These are phyloP conservation scores for Torulaspora microellipsoides DNA, from an alignment of 805 yeast genomes.

Conservation along the genomic window DNA sequence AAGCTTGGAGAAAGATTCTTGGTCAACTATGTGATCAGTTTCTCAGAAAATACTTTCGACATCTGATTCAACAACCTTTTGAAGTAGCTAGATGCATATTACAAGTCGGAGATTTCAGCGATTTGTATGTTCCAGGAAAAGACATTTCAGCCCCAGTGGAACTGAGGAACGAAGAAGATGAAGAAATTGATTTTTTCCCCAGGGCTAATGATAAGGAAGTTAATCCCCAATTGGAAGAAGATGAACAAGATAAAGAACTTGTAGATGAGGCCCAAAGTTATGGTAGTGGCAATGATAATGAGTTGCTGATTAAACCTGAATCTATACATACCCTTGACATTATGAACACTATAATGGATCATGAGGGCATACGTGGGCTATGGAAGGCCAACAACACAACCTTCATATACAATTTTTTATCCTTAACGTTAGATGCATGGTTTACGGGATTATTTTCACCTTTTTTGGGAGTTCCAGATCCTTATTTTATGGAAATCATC, in stretches of 20 bases:
- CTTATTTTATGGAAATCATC: slow-evolving; percentile 73
- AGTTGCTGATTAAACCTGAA: slow-evolving; percentile 44
- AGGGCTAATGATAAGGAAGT: slow-evolving; percentile 19
- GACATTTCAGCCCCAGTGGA: slow-evolving; percentile 10
- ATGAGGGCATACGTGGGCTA: slow-evolving; percentile 66
- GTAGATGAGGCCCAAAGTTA: slow-evolving; percentile 28
- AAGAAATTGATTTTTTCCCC: slow-evolving; percentile 20
- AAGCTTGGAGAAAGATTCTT: slow-evolving; percentile 52
- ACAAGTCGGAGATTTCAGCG: slow-evolving; percentile 68
- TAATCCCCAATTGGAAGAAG: slow-evolving; percentile 34
- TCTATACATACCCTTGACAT: slow-evolving; percentile 62
- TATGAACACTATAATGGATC: slow-evolving; percentile 57
- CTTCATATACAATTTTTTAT: slow-evolving; percentile 69
- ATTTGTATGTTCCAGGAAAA: slow-evolving; percentile 13
- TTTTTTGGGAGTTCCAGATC: slow-evolving; percentile 78
- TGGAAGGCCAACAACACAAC: slow-evolving; percentile 76
- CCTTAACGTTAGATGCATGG: slow-evolving; percentile 84
- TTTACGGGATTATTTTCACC: slow-evolving; percentile 84
- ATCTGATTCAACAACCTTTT: slow-evolving; percentile 78
- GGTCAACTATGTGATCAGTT: slow-evolving; percentile 57
- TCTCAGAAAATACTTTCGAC: slow-evolving; percentile 61
- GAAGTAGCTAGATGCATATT: slow-evolving; percentile 73
- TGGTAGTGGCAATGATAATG: slow-evolving; percentile 8
- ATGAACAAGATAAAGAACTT: slow-evolving; percentile 41
- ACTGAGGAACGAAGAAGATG: slow-evolving; percentile 18